Percentiles rank a stretch among this genome's conserved stretches.
Evolutionary conservation across 2,329 filamentous ascomycete species (phyloP).

Genomic region (Cercospora janseana): DNA sequence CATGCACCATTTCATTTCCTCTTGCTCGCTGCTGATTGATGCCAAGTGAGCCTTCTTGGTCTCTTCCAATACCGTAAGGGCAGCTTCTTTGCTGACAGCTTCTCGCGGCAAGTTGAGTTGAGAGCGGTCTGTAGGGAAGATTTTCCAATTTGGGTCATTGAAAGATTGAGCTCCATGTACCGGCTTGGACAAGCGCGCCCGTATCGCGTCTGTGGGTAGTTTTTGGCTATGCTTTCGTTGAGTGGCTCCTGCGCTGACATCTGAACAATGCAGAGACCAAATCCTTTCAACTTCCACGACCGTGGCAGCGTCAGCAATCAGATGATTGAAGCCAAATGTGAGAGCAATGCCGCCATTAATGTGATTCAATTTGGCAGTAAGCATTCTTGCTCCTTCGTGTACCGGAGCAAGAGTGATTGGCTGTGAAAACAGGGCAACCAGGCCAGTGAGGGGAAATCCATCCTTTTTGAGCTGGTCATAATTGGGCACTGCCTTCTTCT

Average conservation of each 20-base stretch:
- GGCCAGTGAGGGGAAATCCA: slow-evolving; percentile 18
- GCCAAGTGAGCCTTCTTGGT: slow-evolving; percentile 13
- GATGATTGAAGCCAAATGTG: slow-evolving; percentile 24
- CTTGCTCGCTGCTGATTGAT: background rate
- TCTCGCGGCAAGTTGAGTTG: slow-evolving; percentile 16
- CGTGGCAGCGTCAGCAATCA: slow-evolving; percentile 17
- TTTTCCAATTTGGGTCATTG: slow-evolving; percentile 14
- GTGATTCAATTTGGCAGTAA: slow-evolving; percentile 21
- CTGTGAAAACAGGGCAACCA: slow-evolving; percentile 14
- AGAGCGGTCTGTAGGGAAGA: slow-evolving; percentile 18
- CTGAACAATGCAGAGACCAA: slow-evolving; percentile 22
- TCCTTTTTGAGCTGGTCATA: slow-evolving; percentile 16
- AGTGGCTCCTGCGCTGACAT: slow-evolving; percentile 16
- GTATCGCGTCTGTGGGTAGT: slow-evolving; percentile 8
- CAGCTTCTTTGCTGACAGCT: slow-evolving; percentile 8
- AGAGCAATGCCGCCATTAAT: slow-evolving; percentile 20
- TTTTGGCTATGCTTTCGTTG: slow-evolving; percentile 10
- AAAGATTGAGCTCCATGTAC: slow-evolving; percentile 1
- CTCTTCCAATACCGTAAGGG: slow-evolving; percentile 9
- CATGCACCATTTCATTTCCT: slow-evolving; percentile 16
- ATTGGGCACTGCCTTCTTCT: slow-evolving; percentile 8
- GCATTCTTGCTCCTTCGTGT: slow-evolving; percentile 18
- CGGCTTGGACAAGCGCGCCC: slow-evolving; percentile 18
- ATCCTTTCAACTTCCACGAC: slow-evolving; percentile 22
- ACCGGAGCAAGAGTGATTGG: slow-evolving; percentile 12